These are phyloP conservation scores for Ceratocystis variospora DNA, from an alignment of 2,329 filamentous ascomycete species.

Conservation along the genomic window DNA sequence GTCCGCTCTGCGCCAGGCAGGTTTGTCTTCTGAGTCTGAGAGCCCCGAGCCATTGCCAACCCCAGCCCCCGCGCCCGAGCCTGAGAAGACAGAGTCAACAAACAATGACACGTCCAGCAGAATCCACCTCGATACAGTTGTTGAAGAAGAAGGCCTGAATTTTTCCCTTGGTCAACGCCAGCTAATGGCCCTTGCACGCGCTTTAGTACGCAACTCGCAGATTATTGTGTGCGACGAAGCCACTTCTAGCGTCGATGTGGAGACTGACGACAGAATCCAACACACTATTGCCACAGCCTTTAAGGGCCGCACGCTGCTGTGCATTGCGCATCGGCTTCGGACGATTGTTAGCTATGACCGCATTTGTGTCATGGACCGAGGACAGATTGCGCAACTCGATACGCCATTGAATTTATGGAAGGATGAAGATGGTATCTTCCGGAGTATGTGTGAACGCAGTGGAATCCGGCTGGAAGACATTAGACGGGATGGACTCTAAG, in stretches of 20 bases:
- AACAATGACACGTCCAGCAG: constrained; percentile 19
- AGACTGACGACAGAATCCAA: constrained; percentile 94
- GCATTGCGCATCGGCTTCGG: constrained; percentile 81
- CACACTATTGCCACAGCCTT: constrained; percentile 74
- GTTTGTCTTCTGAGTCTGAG: constrained; percentile 40
- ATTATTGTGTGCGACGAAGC: constrained; percentile 98
- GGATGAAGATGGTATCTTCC: constrained; percentile 58
- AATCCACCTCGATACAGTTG: constrained; percentile 68
- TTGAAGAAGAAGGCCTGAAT: constrained; percentile 91
- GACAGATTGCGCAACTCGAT: constrained; percentile 75
- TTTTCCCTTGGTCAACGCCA: constrained; percentile 92
- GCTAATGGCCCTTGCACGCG: constrained; percentile 84
- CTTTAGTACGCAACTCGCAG: constrained; percentile 70
- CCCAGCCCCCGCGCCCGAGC: constrained; percentile 25
- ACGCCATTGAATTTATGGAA: constrained; percentile 61
- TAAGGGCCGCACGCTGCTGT: constrained; percentile 72
- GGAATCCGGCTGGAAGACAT: constrained; percentile 53
- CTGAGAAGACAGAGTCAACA: constrained; percentile 17
- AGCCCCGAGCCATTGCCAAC: constrained; percentile 24
- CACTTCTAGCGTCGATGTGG: constrained; percentile 84
- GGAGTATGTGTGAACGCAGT: constrained; percentile 77
- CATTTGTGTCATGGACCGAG: constrained; percentile 92
- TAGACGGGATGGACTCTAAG: not conserved
- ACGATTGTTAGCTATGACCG: constrained; percentile 92
- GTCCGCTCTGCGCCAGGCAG: constrained; percentile 63